Evolutionary conservation across 2,329 filamentous ascomycete genomes (phyloP).

Genomic region (Penicillium corylophilum): DNA sequence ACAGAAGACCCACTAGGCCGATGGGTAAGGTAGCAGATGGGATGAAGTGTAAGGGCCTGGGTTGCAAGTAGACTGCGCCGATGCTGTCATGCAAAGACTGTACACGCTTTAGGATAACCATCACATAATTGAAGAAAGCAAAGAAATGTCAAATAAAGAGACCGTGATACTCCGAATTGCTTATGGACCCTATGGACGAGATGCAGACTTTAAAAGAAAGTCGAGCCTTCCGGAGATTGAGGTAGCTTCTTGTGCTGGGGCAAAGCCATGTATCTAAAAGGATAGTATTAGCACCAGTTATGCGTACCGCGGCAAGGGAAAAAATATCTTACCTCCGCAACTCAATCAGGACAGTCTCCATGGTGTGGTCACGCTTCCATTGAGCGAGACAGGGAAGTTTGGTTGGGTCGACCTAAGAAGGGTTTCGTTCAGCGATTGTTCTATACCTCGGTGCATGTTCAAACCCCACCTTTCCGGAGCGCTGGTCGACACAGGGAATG

Average conservation of each 20-base stretch:
- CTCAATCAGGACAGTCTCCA: slow-evolving; percentile 91
- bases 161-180: slow-evolving; percentile 32
- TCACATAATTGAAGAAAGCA: slow-evolving; percentile 21
- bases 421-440: slow-evolving; percentile 9
- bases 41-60: slow-evolving; percentile 11
- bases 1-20: background rate
- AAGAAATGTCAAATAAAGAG: slow-evolving; percentile 26
- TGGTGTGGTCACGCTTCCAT: slow-evolving; percentile 91
- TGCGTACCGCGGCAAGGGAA: slow-evolving; percentile 15
- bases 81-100: slow-evolving; percentile 41
- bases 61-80: slow-evolving; percentile 29
- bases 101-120: slow-evolving; percentile 35
- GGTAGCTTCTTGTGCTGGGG: slow-evolving; percentile 90
- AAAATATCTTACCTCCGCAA: slow-evolving; percentile 63
- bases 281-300: slow-evolving; percentile 26
- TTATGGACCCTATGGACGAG: slow-evolving; percentile 21
- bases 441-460: background rate
- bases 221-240: slow-evolving; percentile 85
- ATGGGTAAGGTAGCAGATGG: background rate
- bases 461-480: slow-evolving; percentile 65
- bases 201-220: slow-evolving; percentile 46
- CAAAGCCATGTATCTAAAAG: slow-evolving; percentile 84
- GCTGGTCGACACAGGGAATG: slow-evolving; percentile 85
- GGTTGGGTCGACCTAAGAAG: slow-evolving; percentile 69
- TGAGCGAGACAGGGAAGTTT: slow-evolving; percentile 81